A percentile compares a stretch with the other conserved stretches of the same genome.
These are phyloP conservation scores for Capillidium heterosporum DNA, from an alignment of 371 early-diverging fungal species.

Conservation along the genomic window DNA sequence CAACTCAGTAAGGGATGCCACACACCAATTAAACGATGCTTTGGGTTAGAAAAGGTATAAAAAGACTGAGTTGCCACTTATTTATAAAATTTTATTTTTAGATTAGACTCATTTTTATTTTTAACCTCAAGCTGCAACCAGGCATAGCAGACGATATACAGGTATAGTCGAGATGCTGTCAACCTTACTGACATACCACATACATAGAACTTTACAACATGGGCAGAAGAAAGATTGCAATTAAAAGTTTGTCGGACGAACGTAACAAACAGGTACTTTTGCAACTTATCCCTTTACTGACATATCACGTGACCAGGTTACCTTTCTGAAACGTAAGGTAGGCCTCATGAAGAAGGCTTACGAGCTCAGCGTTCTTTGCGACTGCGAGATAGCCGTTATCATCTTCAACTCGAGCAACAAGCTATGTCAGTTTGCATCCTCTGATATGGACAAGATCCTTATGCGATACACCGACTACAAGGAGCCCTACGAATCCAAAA, in stretches of 20 bases:
- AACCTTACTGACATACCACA: too few relatives aligned
- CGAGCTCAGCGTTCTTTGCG: constrained; percentile 92
- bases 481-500: neutral
- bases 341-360: constrained; percentile 99
- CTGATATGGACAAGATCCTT: constrained; percentile 81
- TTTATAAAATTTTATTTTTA: too few relatives aligned
- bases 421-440: constrained; percentile 77
- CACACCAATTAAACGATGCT: too few relatives aligned
- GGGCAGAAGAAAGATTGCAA: constrained; percentile 95
- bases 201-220: constrained; percentile 18
- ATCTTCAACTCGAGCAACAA: constrained; percentile 84
- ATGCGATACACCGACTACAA: constrained; percentile 77
- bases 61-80: too few relatives aligned
- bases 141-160: too few relatives aligned
- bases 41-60: too few relatives aligned
- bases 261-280: constrained; percentile 69
- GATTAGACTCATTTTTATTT: too few relatives aligned
- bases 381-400: constrained; percentile 88
- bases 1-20: too few relatives aligned
- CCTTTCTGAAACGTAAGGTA: constrained; percentile 94
- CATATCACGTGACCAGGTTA: constrained; percentile 35
- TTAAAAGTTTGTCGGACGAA: constrained; percentile 84
- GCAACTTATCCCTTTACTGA: neutral
- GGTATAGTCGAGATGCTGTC: too few relatives aligned
- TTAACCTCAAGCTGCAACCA: too few relatives aligned